Conservation (phyloP, 2,329 filamentous ascomycete genomes). For the Xylariomycetidae sp. region DNA sequence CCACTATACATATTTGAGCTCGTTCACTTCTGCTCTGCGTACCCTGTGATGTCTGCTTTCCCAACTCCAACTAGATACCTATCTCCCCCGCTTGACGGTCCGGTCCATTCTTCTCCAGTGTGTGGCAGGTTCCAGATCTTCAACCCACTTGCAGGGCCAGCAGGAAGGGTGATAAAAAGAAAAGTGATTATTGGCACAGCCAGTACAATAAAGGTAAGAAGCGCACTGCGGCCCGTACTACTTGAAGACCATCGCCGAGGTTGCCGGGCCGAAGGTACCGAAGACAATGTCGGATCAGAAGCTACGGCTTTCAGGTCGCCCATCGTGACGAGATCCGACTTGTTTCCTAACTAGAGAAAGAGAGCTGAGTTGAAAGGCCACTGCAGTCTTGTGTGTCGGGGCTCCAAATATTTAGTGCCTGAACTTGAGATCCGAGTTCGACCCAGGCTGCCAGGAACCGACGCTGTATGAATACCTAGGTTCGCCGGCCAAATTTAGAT, state of each 20-base stretch:
- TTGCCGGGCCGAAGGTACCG: no score
- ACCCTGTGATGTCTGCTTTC: conserved; percentile 53
- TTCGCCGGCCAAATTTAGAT: no score
- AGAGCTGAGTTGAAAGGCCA: not conserved
- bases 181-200: conserved; percentile 5
- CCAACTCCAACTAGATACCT: conserved; percentile 51
- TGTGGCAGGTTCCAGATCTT: conserved; percentile 6
- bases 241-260: no score
- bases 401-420: no score
- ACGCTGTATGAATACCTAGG: no score
- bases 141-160: conserved; percentile 3
- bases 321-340: not conserved
- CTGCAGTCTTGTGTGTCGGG: not conserved
- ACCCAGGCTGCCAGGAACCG: no score
- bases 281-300: no score
- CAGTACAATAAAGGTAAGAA: conserved; percentile 3
- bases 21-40: conserved; percentile 7
- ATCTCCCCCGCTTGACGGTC: conserved; percentile 17
- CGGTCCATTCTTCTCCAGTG: conserved; percentile 4
- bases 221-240: no score
- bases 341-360: not conserved
- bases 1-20: no score
- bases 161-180: conserved; percentile 4
- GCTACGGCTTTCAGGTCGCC: not conserved
- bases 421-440: no score